These are phyloP conservation scores for Hypoxylon subgilvum DNA, from an alignment of 495 filamentous ascomycete species.

Conservation along the genomic window DNA sequence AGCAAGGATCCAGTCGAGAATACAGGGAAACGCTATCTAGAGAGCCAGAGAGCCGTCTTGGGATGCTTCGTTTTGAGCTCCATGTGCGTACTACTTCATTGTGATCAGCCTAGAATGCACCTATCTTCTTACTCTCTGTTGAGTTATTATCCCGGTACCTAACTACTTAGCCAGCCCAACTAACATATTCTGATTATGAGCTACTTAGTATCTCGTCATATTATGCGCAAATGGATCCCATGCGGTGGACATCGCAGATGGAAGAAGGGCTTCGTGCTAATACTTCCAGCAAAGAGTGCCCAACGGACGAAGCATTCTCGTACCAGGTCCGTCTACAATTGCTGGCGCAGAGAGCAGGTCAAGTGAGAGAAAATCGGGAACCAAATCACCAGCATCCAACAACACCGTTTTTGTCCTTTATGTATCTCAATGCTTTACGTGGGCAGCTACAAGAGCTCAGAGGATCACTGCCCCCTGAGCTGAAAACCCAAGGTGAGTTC, in stretches of 20 bases:
- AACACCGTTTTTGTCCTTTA: background rate
- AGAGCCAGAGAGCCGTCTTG: constrained; percentile 58
- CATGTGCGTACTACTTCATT: constrained; percentile 47
- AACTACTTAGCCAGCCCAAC: too few relatives aligned
- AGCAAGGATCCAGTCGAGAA: background rate
- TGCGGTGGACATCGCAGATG: constrained; percentile 49
- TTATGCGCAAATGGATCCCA: constrained; percentile 40
- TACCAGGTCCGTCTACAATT: constrained; percentile 56
- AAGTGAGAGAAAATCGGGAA: constrained; percentile 18
- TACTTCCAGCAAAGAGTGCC: constrained; percentile 34
- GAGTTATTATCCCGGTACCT: too few relatives aligned
- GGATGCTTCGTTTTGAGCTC: constrained; percentile 57
- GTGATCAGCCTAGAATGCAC: background rate
- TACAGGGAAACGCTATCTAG: constrained; percentile 34
- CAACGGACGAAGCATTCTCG: constrained; percentile 52
- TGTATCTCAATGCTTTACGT: constrained; percentile 7
- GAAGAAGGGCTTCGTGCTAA: constrained; percentile 44
- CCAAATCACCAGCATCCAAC: background rate
- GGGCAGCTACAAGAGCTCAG: constrained; percentile 18
- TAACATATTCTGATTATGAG: background rate
- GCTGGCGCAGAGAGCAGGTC: constrained; percentile 29
- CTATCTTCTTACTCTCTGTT: background rate
- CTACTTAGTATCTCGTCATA: constrained; percentile 42
- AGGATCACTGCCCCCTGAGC: background rate
- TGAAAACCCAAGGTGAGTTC: constrained; percentile 11